These are phyloP conservation scores for Fragaria vesca DNA, from an alignment of 306 rosid genomes.

Conservation along the genomic window DNA sequence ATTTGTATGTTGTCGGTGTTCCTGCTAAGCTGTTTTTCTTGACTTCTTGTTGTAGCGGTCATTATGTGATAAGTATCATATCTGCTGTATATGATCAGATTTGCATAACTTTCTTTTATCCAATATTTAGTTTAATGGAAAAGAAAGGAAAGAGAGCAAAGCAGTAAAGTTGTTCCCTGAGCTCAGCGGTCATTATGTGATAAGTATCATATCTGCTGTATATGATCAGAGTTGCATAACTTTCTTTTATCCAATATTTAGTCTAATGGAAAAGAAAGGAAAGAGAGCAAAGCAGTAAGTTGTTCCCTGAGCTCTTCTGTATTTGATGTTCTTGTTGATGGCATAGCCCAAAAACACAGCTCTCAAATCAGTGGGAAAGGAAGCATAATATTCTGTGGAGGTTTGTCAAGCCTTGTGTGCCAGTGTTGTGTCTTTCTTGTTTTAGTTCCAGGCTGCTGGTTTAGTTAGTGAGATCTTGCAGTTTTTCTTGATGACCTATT, in stretches of 20 bases:
- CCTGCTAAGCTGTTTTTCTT: background rate
- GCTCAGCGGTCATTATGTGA: background rate
- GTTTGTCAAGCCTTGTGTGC: background rate
- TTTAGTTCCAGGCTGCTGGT: background rate
- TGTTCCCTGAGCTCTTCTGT: background rate
- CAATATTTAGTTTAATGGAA: background rate
- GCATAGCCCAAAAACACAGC: background rate
- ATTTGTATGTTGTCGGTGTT: background rate
- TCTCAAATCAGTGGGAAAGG: background rate
- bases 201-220: background rate
- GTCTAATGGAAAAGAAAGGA: background rate
- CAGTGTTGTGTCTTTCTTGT: background rate
- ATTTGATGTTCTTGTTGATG: background rate
- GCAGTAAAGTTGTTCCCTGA: background rate
- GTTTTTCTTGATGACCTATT: background rate
- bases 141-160: background rate
- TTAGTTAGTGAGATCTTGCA: background rate
- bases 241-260: background rate
- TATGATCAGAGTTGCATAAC: background rate
- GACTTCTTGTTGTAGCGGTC: constrained; percentile 1
- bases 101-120: background rate
- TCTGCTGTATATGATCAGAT: background rate
- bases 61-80: background rate
- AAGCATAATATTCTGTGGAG: background rate
- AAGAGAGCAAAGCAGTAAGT: background rate